These are phyloP conservation scores for Thinopyrum elongatum DNA, from an alignment of 176 grass and related monocot genomes.

Conservation along the genomic window DNA sequence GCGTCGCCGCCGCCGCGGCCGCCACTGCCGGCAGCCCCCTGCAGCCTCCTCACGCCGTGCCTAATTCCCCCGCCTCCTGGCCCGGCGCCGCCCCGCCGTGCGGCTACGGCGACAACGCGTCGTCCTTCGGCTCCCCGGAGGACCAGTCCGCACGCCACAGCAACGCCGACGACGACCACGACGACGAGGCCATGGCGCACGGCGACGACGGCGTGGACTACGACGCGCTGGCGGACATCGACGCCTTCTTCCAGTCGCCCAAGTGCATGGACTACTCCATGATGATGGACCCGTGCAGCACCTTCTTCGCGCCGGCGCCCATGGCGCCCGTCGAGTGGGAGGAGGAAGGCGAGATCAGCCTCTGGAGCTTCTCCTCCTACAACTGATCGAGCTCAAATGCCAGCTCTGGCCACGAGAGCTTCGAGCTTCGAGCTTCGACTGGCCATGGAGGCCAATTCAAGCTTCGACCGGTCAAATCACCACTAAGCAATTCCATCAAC, in stretches of 20 bases:
- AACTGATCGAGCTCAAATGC: slow-evolving; percentile 29
- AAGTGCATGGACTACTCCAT: slow-evolving; percentile 84
- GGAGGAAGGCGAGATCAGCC: slow-evolving; percentile 75
- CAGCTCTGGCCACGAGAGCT: slow-evolving; percentile 12
- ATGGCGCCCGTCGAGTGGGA: slow-evolving; percentile 56
- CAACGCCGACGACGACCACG: background rate
- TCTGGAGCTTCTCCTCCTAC: slow-evolving; percentile 81
- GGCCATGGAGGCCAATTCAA: background rate
- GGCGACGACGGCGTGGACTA: slow-evolving; percentile 31
- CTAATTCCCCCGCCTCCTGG: background rate
- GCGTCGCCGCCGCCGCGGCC: slow-evolving; percentile 63
- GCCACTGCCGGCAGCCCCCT: slow-evolving; percentile 48
- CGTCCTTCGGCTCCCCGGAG: slow-evolving; percentile 42
- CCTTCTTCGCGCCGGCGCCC: slow-evolving; percentile 55
- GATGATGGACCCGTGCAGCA: slow-evolving; percentile 56
- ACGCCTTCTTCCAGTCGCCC: slow-evolving; percentile 88
- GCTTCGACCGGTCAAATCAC: slow-evolving; percentile 7
- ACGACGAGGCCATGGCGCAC: slow-evolving; percentile 9
- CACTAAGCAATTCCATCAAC: slow-evolving; percentile 23
- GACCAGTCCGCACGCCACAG: background rate
- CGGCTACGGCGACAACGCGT: slow-evolving; percentile 17
- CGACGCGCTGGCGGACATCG: slow-evolving; percentile 60
- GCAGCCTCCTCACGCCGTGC: background rate
- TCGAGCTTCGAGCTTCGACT: background rate
- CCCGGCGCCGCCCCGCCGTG: background rate